Conservation (phyloP, 139 green algal genomes). For the Deuterostichococcus epilithicus region DNA sequence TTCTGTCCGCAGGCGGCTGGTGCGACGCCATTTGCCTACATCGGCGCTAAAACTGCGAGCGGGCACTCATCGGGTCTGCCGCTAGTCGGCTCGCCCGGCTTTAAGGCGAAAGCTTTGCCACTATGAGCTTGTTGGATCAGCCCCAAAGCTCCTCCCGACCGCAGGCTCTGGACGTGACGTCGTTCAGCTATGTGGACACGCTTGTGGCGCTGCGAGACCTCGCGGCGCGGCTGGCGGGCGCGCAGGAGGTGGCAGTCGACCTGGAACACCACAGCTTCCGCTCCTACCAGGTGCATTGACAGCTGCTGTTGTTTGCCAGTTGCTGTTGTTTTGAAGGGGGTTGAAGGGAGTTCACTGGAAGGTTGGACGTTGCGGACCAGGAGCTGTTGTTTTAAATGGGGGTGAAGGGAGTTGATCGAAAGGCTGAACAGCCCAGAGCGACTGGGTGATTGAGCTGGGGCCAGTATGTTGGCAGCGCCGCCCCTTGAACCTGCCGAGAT, state of each 20-base stretch:
- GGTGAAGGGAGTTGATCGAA: too few species aligned
- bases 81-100: not conserved
- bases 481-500: too few species aligned
- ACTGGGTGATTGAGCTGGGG: too few species aligned
- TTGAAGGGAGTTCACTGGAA: too few species aligned
- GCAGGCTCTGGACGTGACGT: constrained; percentile 38
- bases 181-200: constrained; percentile 58
- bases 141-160: too few species aligned
- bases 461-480: too few species aligned
- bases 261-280: constrained; percentile 85
- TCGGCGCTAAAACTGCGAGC: not conserved
- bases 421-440: too few species aligned
- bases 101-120: not conserved
- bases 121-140: not conserved
- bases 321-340: too few species aligned
- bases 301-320: not conserved
- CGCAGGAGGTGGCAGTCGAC: constrained; percentile 76
- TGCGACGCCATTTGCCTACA: not conserved
- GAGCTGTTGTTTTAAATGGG: too few species aligned
- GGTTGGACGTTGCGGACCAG: too few species aligned
- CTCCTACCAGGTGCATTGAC: constrained; percentile 43
- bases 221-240: constrained; percentile 36
- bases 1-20: not conserved
- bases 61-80: not conserved
- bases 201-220: constrained; percentile 30